phyloP scores from a whole-genome alignment of 768 basidiomycete species.

The Tricholoma sp. region DNA sequence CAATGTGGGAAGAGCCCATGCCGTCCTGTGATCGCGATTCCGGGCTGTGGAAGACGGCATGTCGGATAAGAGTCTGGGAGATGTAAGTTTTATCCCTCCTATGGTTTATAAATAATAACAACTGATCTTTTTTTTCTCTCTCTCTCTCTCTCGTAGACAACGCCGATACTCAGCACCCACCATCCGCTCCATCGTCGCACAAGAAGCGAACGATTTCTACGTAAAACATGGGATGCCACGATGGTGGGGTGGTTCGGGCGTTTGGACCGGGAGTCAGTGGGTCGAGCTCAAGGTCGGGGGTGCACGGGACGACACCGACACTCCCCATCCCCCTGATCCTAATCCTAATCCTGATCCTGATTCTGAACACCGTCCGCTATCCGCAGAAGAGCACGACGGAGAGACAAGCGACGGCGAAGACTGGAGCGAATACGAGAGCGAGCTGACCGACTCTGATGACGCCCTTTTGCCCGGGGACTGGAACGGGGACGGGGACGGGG shows the following conservation, averaged over 20 bases:
- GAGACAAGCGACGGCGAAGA: slow-evolving; percentile 11
- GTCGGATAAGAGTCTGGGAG: background rate
- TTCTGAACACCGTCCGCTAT: no score
- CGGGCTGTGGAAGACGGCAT: no score
- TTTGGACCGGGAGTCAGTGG: background rate
- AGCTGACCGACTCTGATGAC: slow-evolving; percentile 13
- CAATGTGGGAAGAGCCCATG: no score
- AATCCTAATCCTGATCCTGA: no score
- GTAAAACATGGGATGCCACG: slow-evolving; percentile 13
- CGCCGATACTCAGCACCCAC: slow-evolving; percentile 14
- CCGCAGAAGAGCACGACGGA: background rate
- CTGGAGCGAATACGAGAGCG: slow-evolving; percentile 21
- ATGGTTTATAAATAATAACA: no score
- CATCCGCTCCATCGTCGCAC: slow-evolving; percentile 18
- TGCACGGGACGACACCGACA: background rate
- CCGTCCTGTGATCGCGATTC: no score
- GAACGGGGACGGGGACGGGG: background rate
- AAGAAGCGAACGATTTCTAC: slow-evolving; percentile 20
- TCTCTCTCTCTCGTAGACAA: background rate
- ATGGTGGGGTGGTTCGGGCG: background rate
- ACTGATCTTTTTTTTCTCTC: background rate
- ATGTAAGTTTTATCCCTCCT: background rate
- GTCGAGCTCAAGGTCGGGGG: no score
- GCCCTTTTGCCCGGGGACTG: no score
- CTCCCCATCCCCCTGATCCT: no score